phyloP scores from a whole-genome alignment of 163 green algal genomes.

The Scenedesmus sp. region DNA sequence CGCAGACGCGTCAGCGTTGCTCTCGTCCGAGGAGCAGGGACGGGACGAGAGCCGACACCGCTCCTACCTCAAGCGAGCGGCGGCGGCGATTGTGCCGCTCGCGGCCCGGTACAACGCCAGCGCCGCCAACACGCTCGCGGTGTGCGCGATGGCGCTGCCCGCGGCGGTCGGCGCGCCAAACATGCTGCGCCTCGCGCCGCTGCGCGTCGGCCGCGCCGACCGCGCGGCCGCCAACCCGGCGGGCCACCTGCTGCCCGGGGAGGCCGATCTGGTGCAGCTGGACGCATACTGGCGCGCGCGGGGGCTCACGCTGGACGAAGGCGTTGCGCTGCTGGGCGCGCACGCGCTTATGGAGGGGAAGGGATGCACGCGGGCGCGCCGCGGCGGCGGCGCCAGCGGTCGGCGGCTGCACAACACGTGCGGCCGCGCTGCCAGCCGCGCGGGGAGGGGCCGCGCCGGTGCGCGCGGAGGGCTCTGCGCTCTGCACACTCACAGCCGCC shows the following conservation, averaged over 20 bases:
- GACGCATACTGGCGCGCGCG: background rate
- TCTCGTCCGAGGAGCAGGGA: background rate
- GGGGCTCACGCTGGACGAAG: background rate
- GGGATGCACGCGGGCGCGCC: no score
- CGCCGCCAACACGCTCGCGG: background rate
- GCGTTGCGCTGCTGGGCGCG: background rate
- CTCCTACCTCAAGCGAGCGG: background rate
- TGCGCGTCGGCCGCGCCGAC: background rate
- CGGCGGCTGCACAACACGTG: background rate
- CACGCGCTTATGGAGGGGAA: background rate
- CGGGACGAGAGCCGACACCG: constrained; percentile 3
- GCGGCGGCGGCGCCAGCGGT: no score
- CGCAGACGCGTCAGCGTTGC: background rate
- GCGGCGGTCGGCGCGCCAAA: background rate
- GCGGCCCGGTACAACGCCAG: background rate
- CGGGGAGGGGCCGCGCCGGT: background rate
- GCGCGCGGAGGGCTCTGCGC: no score
- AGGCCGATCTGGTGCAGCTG: background rate
- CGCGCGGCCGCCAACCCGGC: background rate
- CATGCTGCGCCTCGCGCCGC: background rate
- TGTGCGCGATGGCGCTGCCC: background rate
- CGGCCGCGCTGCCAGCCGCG: background rate
- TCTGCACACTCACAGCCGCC: no score
- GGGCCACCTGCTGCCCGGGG: background rate
- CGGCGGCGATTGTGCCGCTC: background rate